Percentiles rank a stretch among this genome's conserved stretches.
phyloP scores from a whole-genome alignment of 441 rosid species.

The Hura crepitans region DNA sequence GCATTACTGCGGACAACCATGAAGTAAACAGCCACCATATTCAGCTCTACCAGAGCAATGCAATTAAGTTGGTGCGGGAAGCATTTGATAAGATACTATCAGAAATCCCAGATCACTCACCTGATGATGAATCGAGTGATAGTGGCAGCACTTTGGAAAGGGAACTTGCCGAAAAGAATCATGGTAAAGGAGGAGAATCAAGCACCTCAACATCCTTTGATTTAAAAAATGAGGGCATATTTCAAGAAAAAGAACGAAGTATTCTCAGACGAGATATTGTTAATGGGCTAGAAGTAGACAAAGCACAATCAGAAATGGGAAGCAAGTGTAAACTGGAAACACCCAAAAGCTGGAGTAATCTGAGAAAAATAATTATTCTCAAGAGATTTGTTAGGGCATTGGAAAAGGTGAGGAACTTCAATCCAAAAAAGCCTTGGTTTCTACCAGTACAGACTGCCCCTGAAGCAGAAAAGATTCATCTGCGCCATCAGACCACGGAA shows the following conservation, averaged over 20 bases:
- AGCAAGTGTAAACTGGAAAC: slow-evolving; percentile 36
- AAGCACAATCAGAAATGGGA: slow-evolving; percentile 27
- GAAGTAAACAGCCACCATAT: slow-evolving; percentile 30
- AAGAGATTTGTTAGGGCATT: slow-evolving; percentile 76
- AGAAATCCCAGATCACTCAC: slow-evolving; percentile 63
- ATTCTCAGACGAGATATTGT: slow-evolving; percentile 13
- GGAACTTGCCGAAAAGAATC: slow-evolving; percentile 34
- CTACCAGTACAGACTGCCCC: slow-evolving; percentile 31
- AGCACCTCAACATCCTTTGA: slow-evolving; percentile 28
- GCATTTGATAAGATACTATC: slow-evolving; percentile 74
- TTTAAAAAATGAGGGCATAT: slow-evolving; percentile 21
- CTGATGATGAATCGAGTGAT: slow-evolving; percentile 45
- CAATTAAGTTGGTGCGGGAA: slow-evolving; percentile 68
- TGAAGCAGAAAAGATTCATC: slow-evolving; percentile 46
- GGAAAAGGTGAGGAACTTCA: slow-evolving; percentile 54
- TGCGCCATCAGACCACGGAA: slow-evolving; percentile 49
- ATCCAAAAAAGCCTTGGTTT: slow-evolving; percentile 37
- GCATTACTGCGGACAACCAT: slow-evolving; percentile 21
- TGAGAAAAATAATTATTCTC: slow-evolving; percentile 64
- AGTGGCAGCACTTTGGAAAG: slow-evolving; percentile 36
- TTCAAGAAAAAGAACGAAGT: slow-evolving; percentile 18
- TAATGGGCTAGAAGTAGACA: slow-evolving; percentile 28
- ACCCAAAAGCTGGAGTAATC: slow-evolving; percentile 68
- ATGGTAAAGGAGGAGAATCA: slow-evolving; percentile 28
- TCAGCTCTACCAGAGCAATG: slow-evolving; percentile 46